Conservation (phyloP, 192 early-diverging fungal species). For the Entophlyctis luteolus region DNA sequence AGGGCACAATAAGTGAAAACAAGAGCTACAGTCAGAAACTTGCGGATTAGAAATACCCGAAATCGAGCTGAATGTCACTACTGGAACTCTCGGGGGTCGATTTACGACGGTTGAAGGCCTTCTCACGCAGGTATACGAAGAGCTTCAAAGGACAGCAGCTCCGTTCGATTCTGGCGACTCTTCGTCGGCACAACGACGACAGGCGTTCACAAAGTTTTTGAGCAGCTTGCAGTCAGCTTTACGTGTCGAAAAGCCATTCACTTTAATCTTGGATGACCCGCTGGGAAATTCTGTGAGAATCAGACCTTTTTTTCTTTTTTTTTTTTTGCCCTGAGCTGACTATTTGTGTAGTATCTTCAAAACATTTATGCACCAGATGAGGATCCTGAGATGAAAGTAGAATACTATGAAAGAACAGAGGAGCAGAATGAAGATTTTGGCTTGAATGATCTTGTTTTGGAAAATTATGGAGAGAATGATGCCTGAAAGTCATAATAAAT, state of each 20-base stretch:
- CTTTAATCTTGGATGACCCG: constrained; percentile 86
- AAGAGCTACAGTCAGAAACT: constrained; percentile 68
- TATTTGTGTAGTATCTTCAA: constrained; percentile 39
- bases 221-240: constrained; percentile 56
- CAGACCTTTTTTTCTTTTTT: constrained; percentile 1
- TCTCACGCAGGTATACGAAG: constrained; percentile 80
- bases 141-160: constrained; percentile 58
- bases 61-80: constrained; percentile 76
- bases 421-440: constrained; percentile 87
- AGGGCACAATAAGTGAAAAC: not conserved
- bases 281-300: constrained; percentile 64
- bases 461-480: constrained; percentile 60
- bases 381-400: constrained; percentile 87
- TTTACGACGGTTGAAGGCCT: constrained; percentile 96
- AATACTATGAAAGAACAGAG: constrained; percentile 75
- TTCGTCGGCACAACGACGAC: constrained; percentile 44
- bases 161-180: constrained; percentile 76
- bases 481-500: no score
- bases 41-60: constrained; percentile 87
- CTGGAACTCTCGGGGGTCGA: constrained; percentile 87
- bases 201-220: constrained; percentile 66
- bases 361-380: constrained; percentile 91
- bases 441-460: constrained; percentile 81
- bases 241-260: constrained; percentile 43
- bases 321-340: not conserved